Evolutionary conservation across 202 grass and related monocot species (phyloP).

Genomic region (Bolboschoenoplectus hybrid): DNA sequence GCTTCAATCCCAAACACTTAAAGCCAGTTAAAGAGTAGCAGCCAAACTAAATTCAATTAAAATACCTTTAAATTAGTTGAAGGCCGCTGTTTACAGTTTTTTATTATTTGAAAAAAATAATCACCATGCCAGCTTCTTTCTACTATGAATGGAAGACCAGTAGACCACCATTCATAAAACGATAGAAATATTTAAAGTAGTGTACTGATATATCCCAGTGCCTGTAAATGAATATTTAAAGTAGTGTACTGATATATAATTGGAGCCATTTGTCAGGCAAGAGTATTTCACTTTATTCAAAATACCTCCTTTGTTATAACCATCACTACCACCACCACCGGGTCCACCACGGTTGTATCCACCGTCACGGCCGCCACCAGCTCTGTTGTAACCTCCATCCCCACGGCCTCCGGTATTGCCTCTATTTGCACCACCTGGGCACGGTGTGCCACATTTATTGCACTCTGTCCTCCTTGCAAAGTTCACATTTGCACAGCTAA

Average conservation of each 20-base stretch:
- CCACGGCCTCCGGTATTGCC: slow-evolving; percentile 39
- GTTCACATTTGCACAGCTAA: slow-evolving; percentile 91
- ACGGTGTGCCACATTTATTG: slow-evolving; percentile 83
- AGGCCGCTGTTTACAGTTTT: background rate
- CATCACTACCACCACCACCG: slow-evolving; percentile 52
- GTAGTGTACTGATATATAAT: background rate
- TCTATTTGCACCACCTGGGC: slow-evolving; percentile 57
- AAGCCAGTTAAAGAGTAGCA: background rate
- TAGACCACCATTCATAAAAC: background rate
- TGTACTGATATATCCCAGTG: background rate
- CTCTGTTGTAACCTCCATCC: slow-evolving; percentile 46
- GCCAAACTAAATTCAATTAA: background rate
- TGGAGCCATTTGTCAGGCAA: background rate
- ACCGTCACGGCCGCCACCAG: slow-evolving; percentile 47
- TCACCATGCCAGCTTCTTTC: background rate
- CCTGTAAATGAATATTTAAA: background rate
- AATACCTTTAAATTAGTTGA: background rate
- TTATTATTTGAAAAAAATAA: background rate
- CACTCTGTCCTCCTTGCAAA: slow-evolving; percentile 94
- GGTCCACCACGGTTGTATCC: slow-evolving; percentile 55
- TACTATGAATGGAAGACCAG: background rate
- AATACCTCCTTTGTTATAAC: slow-evolving; percentile 52
- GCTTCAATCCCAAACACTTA: slow-evolving; percentile 7
- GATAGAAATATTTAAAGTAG: background rate
- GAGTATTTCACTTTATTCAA: background rate